These are phyloP conservation scores for Chimonanthus salicifolius DNA, from an alignment of 164 flowering plant species.

Conservation along the genomic window DNA sequence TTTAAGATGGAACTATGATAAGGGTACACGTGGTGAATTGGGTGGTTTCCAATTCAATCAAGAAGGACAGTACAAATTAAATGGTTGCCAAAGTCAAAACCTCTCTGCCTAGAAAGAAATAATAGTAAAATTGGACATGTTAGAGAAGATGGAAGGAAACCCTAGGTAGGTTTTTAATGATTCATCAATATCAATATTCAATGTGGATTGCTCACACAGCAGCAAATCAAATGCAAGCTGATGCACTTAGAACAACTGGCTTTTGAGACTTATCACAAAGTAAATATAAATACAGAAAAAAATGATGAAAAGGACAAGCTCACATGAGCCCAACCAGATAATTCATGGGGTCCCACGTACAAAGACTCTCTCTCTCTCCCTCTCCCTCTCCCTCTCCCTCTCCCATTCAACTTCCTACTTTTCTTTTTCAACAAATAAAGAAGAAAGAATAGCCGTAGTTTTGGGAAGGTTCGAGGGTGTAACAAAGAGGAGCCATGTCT, in stretches of 20 bases:
- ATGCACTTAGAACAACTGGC: conserved; percentile 42
- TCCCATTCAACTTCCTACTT: not conserved
- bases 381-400: conserved; percentile 5
- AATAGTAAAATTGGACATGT: no score
- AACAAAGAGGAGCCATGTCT: not conserved
- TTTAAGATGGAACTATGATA: no score
- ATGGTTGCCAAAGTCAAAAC: conserved; percentile 10
- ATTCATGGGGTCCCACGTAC: conserved; percentile 38
- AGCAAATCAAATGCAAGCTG: conserved; percentile 5
- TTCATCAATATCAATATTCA: not conserved
- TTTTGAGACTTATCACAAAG: conserved; percentile 16
- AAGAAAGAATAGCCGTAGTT: not conserved
- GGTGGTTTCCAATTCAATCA: not conserved
- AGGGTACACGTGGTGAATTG: not conserved
- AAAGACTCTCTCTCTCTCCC: conserved; percentile 6
- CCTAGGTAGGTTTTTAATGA: not conserved
- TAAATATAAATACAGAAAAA: conserved; percentile 13
- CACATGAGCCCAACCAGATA: conserved; percentile 76
- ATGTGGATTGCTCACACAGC: not conserved
- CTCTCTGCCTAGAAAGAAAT: not conserved
- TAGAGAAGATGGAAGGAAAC: not conserved
- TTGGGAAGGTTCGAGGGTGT: conserved; percentile 12
- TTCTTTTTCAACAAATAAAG: not conserved
- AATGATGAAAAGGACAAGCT: conserved; percentile 54
- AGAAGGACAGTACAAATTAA: not conserved